Evolutionary conservation across 1,284 basidiomycete genomes (phyloP).

Genomic region (Moesziomyces antarcticus): DNA sequence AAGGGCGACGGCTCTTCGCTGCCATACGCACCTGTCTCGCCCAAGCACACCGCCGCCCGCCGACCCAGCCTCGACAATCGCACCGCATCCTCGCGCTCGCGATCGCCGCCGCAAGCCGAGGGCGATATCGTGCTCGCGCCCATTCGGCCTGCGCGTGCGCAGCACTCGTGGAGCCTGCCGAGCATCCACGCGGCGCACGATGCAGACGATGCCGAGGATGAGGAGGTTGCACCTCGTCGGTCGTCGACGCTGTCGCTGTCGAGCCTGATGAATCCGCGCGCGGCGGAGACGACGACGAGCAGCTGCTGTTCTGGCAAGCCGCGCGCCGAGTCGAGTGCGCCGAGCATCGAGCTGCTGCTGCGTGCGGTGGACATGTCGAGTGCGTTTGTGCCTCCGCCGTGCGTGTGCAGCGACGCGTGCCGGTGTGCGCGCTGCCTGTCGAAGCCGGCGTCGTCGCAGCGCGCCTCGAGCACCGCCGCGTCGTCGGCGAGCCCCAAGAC

Average conservation of each 20-base stretch:
- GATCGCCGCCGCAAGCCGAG: neutral
- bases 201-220: neutral
- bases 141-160: slow-evolving; percentile 13
- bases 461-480: slow-evolving; percentile 11
- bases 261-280: slow-evolving; percentile 58
- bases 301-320: slow-evolving; percentile 25
- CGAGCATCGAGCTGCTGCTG: slow-evolving; percentile 46
- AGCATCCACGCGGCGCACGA: slow-evolving; percentile 24
- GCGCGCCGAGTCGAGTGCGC: slow-evolving; percentile 14
- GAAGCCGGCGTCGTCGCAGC: slow-evolving; percentile 9
- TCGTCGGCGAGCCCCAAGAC: slow-evolving; percentile 30
- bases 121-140: slow-evolving; percentile 26
- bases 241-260: slow-evolving; percentile 50
- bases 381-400: slow-evolving; percentile 41
- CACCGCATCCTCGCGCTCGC: neutral
- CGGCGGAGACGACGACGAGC: slow-evolving; percentile 1
- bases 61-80: neutral
- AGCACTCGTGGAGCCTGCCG: slow-evolving; percentile 34
- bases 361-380: slow-evolving; percentile 52
- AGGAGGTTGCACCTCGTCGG: slow-evolving; percentile 9
- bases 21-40: neutral
- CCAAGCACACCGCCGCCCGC: neutral
- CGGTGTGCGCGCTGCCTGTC: slow-evolving; percentile 40
- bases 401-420: slow-evolving; percentile 39
- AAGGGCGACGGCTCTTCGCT: neutral